Conservation (phyloP, 2,329 filamentous ascomycete genomes). For the Colletotrichum echinochloae region DNA sequence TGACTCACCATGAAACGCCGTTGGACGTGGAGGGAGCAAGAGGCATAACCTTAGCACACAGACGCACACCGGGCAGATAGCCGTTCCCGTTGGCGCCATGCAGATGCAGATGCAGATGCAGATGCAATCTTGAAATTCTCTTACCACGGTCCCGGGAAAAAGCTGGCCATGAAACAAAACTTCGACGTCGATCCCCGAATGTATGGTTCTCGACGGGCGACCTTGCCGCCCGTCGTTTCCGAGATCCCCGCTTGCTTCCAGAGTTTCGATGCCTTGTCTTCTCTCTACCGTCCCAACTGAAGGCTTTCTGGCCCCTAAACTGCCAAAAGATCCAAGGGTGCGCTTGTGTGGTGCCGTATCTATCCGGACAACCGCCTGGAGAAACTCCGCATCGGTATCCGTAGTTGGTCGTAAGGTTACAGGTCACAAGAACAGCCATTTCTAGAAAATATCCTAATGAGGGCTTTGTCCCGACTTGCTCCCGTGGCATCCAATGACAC, state of each 20-base stretch:
- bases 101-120: constrained; percentile 7
- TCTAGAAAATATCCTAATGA: constrained; percentile 27
- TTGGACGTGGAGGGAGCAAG: neutral
- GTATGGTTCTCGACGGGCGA: neutral
- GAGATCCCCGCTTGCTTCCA: constrained; percentile 7
- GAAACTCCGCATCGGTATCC: constrained; percentile 32
- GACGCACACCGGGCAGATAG: constrained; percentile 7
- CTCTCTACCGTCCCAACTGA: constrained; percentile 18
- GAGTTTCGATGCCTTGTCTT: neutral
- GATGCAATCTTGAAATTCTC: constrained; percentile 28
- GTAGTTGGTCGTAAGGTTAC: neutral
- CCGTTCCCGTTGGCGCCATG: neutral
- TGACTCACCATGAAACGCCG: constrained; percentile 31
- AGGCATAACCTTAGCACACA: neutral
- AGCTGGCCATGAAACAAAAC: constrained; percentile 29
- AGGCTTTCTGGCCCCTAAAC: constrained; percentile 6
- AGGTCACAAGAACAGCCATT: neutral
- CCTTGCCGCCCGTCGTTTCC: constrained; percentile 2
- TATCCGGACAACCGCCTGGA: constrained; percentile 31
- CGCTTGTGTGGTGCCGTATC: constrained; percentile 10
- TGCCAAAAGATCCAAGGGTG: constrained; percentile 28
- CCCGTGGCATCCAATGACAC: constrained; percentile 1
- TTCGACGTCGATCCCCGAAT: neutral
- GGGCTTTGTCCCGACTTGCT: neutral
- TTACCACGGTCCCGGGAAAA: constrained; percentile 18